Evolutionary conservation across 805 yeast genomes (phyloP).

Genomic region (Jamesozyma gamospora): DNA sequence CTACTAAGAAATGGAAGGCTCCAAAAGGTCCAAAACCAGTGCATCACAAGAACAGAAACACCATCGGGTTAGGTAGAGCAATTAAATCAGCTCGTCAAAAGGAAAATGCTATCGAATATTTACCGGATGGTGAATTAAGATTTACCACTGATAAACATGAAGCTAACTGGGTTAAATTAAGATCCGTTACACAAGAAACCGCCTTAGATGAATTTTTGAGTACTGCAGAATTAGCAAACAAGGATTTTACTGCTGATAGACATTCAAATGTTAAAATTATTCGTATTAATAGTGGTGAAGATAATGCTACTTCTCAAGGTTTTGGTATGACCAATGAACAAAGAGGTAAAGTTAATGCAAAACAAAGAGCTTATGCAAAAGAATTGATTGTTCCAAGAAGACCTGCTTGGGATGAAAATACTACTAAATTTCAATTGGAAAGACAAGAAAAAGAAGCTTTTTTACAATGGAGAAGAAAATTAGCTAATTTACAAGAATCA

Average conservation of each 20-base stretch:
- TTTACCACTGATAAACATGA: slow-evolving; percentile 79
- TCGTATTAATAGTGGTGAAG: slow-evolving; percentile 46
- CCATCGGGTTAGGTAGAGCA: slow-evolving; percentile 77
- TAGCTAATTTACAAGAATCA: slow-evolving; percentile 76
- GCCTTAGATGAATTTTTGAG: slow-evolving; percentile 88
- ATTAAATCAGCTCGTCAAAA: slow-evolving; percentile 62
- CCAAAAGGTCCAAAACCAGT: slow-evolving; percentile 92
- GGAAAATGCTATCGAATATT: slow-evolving; percentile 57
- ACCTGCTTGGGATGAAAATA: slow-evolving; percentile 72
- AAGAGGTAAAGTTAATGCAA: slow-evolving; percentile 46
- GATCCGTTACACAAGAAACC: slow-evolving; percentile 91
- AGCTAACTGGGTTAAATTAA: slow-evolving; percentile 79
- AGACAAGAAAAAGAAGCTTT: slow-evolving; percentile 84
- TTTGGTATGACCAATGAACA: slow-evolving; percentile 59
- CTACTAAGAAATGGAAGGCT: slow-evolving; percentile 68
- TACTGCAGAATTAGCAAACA: slow-evolving; percentile 93
- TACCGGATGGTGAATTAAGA: slow-evolving; percentile 83
- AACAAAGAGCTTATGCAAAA: slow-evolving; percentile 58
- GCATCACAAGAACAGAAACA: slow-evolving; percentile 71
- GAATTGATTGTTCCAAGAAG: slow-evolving; percentile 84
- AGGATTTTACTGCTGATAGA: slow-evolving; percentile 90
- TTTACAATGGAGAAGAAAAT: slow-evolving; percentile 84
- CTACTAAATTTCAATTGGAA: slow-evolving; percentile 69
- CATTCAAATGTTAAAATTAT: slow-evolving; percentile 75
- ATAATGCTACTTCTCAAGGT: slow-evolving; percentile 39